Base-by-base conservation (phyloP, 2,329 filamentous ascomycete genomes). In the Fusarium duplospermum region DNA sequence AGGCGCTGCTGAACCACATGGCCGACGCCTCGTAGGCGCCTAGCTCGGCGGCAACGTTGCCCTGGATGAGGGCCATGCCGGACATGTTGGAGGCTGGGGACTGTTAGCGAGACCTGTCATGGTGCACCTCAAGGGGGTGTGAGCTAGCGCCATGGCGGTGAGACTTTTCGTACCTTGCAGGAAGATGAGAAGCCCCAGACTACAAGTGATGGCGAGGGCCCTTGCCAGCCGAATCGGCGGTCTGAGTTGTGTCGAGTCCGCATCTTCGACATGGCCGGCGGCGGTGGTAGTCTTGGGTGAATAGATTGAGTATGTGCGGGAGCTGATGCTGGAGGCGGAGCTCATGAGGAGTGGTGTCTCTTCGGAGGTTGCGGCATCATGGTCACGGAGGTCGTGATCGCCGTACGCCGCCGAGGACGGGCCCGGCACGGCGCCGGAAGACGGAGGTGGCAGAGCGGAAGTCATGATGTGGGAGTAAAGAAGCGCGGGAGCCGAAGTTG, bases 1-100 rank as follows among this genome's bases (percentile, higher is more conserved):
- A 97, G 3, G 92, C 87, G 35, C 93, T 94, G 9, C 93, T 94
- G 80, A 96, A 94, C 94, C 94, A 97, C 81, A 90, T 93, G 38
- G 91, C 91, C 33, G 91, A 91, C 64, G 90, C 85, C 65, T 91
- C 90, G 77, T 94, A 95, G 2, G 93, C 90, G 81, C 93, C 87
- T 2, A 97, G 86, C 73, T 96, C 93, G 9, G 88, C 88, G 3
- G 94, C 93, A 73, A 97, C 94, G 59, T 87, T 87, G 9, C 92
- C 93, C 82, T 96, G 94, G 2, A 93, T 93, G 65, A 94, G 95
- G 7, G 93, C 93, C 79, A 97, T 91, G 75, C 94, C 91, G 14
- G 92, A 94, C 83, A 95, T 94, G 78, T 96, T 96, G 71, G 89
- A 84, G 7, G 88, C 87, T 88, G 24, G 9, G 29, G n/a, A 56